Base-by-base conservation (phyloP, 139 green algal genomes). In the Chlamydomonas sphaeroides region DNA sequence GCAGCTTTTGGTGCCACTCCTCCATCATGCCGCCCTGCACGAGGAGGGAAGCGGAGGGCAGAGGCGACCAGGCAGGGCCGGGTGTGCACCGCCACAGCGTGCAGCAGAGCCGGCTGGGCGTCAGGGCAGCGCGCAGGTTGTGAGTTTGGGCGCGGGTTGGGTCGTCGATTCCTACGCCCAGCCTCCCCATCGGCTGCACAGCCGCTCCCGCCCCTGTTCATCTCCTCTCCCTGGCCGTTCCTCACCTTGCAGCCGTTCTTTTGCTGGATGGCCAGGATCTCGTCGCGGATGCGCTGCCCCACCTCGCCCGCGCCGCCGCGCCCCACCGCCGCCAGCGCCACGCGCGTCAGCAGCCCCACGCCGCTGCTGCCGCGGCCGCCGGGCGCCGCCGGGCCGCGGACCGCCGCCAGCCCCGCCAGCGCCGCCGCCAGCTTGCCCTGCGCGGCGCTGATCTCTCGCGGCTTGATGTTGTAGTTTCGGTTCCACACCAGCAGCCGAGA, bases 1-100 rank as follows among this genome's bases (percentile, higher is more conserved):
- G 93, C 74, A 96, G 91, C 89, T 96, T 96, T 89, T 96, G 93
- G 68, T 96, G 93, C 93, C 93, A 96, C 84, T 96, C 87, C 87
- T 96, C 93, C 88, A 92, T 92, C 88, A 94, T 94, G 78, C 90
- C 90, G 41, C 90, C 90, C 89, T 89, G 73, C 26, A 69, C 33
- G 25, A 25, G 23, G 56, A 17, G 15, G 51, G 51, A 28, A 28
- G 51, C 6, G 51, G 51, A 32, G 26, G 41, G 45, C 48, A 62
- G 59, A 17, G 33, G 39, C 10, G 61, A 51, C 4, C 7, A 23
- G 56, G n/a, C n/a, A n/a, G n/a, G n/a, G n/a, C n/a, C n/a, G n/a
- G n/a, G n/a, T n/a, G n/a, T n/a, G n/a, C n/a, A n/a, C n/a, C n/a
- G n/a, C n/a, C n/a, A n/a, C n/a, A n/a, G n/a, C n/a, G n/a, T n/a